Percentiles rank a stretch among this genome's conserved stretches.
Evolutionary conservation across 2,329 filamentous ascomycete genomes (phyloP).

Genomic region (Verticillium dahliae): DNA sequence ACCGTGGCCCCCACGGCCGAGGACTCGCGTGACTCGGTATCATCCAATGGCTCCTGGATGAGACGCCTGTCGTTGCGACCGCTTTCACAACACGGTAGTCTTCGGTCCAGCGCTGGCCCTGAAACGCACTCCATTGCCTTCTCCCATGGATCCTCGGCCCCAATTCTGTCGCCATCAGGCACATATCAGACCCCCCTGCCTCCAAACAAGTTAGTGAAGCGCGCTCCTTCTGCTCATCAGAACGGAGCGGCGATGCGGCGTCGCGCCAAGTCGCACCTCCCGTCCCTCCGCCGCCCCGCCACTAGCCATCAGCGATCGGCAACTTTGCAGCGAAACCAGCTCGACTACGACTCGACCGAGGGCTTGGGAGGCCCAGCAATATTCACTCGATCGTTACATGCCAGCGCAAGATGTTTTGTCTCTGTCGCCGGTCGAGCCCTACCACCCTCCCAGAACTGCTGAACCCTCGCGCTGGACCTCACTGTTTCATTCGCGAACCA

Average conservation of each 20-base stretch:
- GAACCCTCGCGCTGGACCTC: slow-evolving; percentile 40
- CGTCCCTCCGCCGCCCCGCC: slow-evolving; percentile 63
- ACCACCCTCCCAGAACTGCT: background rate
- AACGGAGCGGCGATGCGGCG: slow-evolving; percentile 35
- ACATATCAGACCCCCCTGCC: slow-evolving; percentile 38
- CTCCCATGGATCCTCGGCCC: slow-evolving; percentile 60
- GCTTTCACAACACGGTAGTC: slow-evolving; percentile 56
- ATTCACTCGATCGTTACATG: slow-evolving; percentile 8
- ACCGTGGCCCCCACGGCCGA: slow-evolving; percentile 32
- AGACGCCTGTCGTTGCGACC: slow-evolving; percentile 63
- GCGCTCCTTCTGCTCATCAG: slow-evolving; percentile 51
- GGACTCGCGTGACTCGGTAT: slow-evolving; percentile 47
- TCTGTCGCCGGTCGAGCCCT: background rate
- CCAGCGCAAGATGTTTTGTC: slow-evolving; percentile 2
- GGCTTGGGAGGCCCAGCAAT: slow-evolving; percentile 4
- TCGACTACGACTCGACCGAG: slow-evolving; percentile 18
- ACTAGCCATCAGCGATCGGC: slow-evolving; percentile 74
- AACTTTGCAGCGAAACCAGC: slow-evolving; percentile 53
- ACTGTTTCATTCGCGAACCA: slow-evolving; percentile 44
- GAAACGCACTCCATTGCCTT: slow-evolving; percentile 60
- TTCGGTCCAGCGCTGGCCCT: slow-evolving; percentile 57
- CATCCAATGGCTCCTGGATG: slow-evolving; percentile 65
- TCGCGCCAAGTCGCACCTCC: slow-evolving; percentile 53
- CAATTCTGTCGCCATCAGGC: slow-evolving; percentile 45
- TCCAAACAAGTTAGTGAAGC: slow-evolving; percentile 75